A percentile compares a stretch with the other conserved stretches of the same genome.
Evolutionary conservation across 352 stramenopile species (phyloP).

Genomic region (Phytophthora fragariaefolia): DNA sequence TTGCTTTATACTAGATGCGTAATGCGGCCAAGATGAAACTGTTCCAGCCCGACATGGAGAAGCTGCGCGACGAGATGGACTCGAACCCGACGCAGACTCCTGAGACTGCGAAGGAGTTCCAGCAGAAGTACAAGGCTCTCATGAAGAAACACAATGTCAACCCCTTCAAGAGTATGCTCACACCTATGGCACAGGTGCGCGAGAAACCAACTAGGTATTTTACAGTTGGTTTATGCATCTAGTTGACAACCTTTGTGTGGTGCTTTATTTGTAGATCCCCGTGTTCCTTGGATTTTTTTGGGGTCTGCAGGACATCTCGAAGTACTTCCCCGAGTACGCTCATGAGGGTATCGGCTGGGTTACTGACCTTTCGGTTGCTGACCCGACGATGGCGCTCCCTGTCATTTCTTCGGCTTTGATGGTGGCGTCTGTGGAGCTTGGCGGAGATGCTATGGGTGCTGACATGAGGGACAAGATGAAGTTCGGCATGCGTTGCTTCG

Average conservation of each 20-base stretch:
- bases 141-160: conserved; percentile 88
- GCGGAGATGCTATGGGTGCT: conserved; percentile 62
- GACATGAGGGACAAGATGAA: conserved; percentile 80
- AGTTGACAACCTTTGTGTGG: no score
- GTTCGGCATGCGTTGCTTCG: conserved; percentile 81
- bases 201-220: background rate
- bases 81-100: conserved; percentile 48
- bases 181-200: conserved; percentile 63
- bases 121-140: conserved; percentile 76
- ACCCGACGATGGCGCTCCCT: conserved; percentile 79
- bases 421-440: conserved; percentile 78
- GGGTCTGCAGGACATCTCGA: conserved; percentile 78
- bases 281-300: conserved; percentile 90
- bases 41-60: conserved; percentile 87
- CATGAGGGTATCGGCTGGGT: conserved; percentile 87
- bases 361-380: conserved; percentile 72
- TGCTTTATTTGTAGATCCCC: conserved; percentile 73
- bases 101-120: conserved; percentile 66
- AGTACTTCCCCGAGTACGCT: conserved; percentile 83
- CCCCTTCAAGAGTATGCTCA: conserved; percentile 76
- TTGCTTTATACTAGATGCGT: conserved; percentile 52
- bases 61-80: conserved; percentile 77
- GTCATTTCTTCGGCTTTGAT: conserved; percentile 84
- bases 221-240: background rate
- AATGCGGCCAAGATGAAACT: conserved; percentile 88